Evolutionary conservation across 768 basidiomycete genomes (phyloP).

Genomic region (Goffeauzyma gilvescens): DNA sequence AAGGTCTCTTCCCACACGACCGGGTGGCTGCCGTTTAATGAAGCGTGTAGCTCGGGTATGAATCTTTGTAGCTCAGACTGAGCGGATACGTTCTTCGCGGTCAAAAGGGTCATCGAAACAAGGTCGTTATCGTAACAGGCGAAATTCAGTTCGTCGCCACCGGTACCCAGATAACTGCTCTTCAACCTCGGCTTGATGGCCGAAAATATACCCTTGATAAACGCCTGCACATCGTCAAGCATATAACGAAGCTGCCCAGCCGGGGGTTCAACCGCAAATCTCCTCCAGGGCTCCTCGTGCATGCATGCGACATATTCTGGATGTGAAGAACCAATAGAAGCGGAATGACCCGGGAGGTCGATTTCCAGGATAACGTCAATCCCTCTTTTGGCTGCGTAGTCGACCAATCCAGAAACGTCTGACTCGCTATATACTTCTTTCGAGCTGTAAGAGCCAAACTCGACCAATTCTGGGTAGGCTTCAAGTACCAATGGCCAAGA

Average conservation of each 20-base stretch:
- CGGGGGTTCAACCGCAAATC: slow-evolving; percentile 42
- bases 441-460: slow-evolving; percentile 44
- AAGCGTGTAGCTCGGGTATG: no score
- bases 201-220: slow-evolving; percentile 41
- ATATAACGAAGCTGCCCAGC: slow-evolving; percentile 65
- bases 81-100: no score
- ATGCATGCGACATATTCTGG: slow-evolving; percentile 58
- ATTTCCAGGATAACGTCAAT: slow-evolving; percentile 60
- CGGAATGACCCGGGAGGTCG: slow-evolving; percentile 68
- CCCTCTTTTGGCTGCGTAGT: slow-evolving; percentile 53
- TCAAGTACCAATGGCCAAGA: slow-evolving; percentile 51
- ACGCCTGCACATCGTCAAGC: slow-evolving; percentile 41
- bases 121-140: slow-evolving; percentile 53
- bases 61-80: no score
- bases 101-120: no score
- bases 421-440: slow-evolving; percentile 39
- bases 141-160: slow-evolving; percentile 62
- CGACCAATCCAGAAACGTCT: slow-evolving; percentile 45
- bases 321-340: slow-evolving; percentile 44
- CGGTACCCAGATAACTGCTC: slow-evolving; percentile 52
- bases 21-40: no score
- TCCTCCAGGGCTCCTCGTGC: slow-evolving; percentile 32
- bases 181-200: slow-evolving; percentile 38
- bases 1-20: no score
- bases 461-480: slow-evolving; percentile 43